Conservation (phyloP, 148 eudicot species). For the Suaeda aralocaspica region DNA sequence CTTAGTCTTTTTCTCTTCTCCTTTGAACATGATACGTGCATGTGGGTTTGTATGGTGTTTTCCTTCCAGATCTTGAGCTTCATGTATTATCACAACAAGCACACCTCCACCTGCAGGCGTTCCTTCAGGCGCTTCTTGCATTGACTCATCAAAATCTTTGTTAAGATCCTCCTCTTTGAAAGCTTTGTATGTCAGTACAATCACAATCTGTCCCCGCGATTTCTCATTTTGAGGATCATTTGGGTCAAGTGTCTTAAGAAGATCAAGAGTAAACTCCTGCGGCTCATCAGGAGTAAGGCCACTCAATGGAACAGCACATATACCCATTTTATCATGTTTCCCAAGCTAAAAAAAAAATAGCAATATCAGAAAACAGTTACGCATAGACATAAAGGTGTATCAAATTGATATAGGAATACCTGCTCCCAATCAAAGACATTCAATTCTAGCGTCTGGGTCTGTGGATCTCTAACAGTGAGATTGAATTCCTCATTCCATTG, state of each 20-base stretch:
- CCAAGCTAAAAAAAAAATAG: slow-evolving; percentile 46
- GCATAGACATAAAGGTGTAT: neutral
- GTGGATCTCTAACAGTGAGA: slow-evolving; percentile 69
- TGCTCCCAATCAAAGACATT: slow-evolving; percentile 86
- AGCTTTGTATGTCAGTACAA: slow-evolving; percentile 72
- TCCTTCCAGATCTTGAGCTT: slow-evolving; percentile 86
- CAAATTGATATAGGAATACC: slow-evolving; percentile 31
- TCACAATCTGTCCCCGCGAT: slow-evolving; percentile 63
- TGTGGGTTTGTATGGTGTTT: slow-evolving; percentile 89
- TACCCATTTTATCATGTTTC: slow-evolving; percentile 85
- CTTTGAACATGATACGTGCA: slow-evolving; percentile 62
- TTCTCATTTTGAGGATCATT: slow-evolving; percentile 77
- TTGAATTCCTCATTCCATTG: slow-evolving; percentile 92
- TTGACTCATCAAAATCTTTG: slow-evolving; percentile 41
- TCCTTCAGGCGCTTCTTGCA: slow-evolving; percentile 69
- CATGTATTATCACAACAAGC: slow-evolving; percentile 61
- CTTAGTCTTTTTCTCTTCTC: slow-evolving; percentile 92
- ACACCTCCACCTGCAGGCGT: slow-evolving; percentile 77
- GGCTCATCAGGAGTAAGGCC: slow-evolving; percentile 74
- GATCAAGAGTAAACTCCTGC: slow-evolving; percentile 50
- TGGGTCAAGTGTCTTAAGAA: slow-evolving; percentile 56
- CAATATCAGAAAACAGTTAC: slow-evolving; percentile 5
- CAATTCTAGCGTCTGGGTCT: slow-evolving; percentile 57
- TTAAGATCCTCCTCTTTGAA: slow-evolving; percentile 59
- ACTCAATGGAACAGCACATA: slow-evolving; percentile 62